Base-by-base conservation (phyloP, 179 eudicot species). In the Heliamphora pulchella region DNA sequence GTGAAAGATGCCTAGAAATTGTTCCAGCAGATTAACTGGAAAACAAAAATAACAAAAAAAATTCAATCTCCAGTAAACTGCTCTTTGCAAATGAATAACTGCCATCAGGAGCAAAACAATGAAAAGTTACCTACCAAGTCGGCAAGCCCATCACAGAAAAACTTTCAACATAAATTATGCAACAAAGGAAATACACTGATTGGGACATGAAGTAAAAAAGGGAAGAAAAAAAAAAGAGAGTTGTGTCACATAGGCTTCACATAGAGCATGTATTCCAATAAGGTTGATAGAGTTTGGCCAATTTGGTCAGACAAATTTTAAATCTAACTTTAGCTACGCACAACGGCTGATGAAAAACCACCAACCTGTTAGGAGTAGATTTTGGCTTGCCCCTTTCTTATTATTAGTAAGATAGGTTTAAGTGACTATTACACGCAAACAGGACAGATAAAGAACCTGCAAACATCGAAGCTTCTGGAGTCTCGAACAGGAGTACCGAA, bases 231-330 rank as follows among this genome's bases (percentile, higher is more conserved):
- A 6, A 53, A n/a, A 61, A 73, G 64, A 44, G 2, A 9, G 43
- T 0, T 31, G 39, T 31, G 1, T 31, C 39, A 31, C 13, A 63
- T 11, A 22, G n/a, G 46, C 17, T n/a, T 61, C 2, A 71, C 46
- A 7, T 7, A 77, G 2, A 76, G 66, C 43, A 20, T 76, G 57
- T 46, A 62, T 59, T 75, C 43, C 1, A 18, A 20, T 44, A 2
- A 51, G 47, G n/a, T 31, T 11, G 7, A 77, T 11, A 15, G 5
- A 39, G 57, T 74, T 68, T 55, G 80, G 71, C 71, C 59, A 74
- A 57, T 14, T 63, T 8, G 57, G 18, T 5, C 7, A 31, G 71
- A 64, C 46, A 70, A 17, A 62, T 63, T 61, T 6, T 31, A 73
- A 73, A 43, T 51, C 20, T 5, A 7, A 13, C 55, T 57, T 2